Evolutionary conservation across 2,329 filamentous ascomycete species (phyloP).

Genomic region (Beauveria medogensis): DNA sequence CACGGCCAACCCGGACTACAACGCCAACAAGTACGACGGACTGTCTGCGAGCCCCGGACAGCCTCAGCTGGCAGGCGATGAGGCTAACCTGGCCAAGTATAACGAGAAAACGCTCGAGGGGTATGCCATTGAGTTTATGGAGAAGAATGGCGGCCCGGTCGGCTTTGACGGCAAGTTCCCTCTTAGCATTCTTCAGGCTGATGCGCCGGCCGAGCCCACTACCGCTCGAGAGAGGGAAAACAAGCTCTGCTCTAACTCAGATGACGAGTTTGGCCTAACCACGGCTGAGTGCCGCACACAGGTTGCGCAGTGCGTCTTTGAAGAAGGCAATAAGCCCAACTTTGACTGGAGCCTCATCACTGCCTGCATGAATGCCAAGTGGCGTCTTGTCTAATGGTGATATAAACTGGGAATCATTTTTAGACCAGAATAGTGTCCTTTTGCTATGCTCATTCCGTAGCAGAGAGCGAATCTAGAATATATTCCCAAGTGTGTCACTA

Average conservation of each 20-base stretch:
- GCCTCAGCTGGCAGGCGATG: neutral
- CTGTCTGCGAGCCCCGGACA: neutral
- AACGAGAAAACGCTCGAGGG: neutral
- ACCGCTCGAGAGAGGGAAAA: neutral
- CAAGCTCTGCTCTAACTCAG: neutral
- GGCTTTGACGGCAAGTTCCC: neutral
- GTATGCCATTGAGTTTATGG: neutral
- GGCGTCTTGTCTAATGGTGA: neutral
- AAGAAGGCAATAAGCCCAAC: neutral
- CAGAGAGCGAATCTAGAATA: too few relatives aligned
- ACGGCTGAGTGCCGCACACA: neutral
- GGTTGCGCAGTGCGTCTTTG: neutral
- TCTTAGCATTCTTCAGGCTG: neutral
- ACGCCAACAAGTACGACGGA: neutral
- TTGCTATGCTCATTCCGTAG: too few relatives aligned
- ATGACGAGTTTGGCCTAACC: neutral
- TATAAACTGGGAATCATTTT: too few relatives aligned
- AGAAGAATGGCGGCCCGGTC: neutral
- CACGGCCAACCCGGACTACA: neutral
- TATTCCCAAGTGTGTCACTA: too few relatives aligned
- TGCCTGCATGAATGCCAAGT: neutral
- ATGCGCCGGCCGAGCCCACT: neutral
- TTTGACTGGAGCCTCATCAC: neutral
- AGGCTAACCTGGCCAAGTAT: neutral
- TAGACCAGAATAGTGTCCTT: too few relatives aligned